Evolutionary conservation across 495 filamentous ascomycete genomes (phyloP).

Genomic region (Trichoderma asperelloides): DNA sequence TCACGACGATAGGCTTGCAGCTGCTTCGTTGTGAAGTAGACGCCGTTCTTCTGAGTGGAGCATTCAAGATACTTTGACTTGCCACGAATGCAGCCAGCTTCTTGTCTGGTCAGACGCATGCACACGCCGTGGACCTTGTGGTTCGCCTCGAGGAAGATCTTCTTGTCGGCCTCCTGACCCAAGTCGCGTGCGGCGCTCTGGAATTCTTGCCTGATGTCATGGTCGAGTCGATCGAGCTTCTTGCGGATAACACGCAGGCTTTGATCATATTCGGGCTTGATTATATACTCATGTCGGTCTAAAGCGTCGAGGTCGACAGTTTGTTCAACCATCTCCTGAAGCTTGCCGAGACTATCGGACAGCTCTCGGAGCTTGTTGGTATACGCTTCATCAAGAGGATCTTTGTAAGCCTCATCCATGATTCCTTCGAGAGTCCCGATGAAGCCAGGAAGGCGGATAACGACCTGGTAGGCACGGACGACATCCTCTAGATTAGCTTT

Average conservation of each 20-base stretch:
- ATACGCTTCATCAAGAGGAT: conserved; percentile 80
- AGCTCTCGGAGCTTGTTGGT: conserved; percentile 69
- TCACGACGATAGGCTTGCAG: conserved; percentile 79
- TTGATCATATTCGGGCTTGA: conserved; percentile 98
- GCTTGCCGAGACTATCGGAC: conserved; percentile 69
- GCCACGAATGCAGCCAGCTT: conserved; percentile 87
- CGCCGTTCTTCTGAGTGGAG: conserved; percentile 97
- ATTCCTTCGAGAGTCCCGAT: conserved; percentile 81
- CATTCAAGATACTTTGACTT: conserved; percentile 87
- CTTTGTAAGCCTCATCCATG: conserved; percentile 91
- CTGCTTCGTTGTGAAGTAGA: conserved; percentile 90
- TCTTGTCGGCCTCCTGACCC: conserved; percentile 93
- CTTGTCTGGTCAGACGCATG: conserved; percentile 84
- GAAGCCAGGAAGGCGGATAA: conserved; percentile 84
- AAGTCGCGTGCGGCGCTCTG: conserved; percentile 67
- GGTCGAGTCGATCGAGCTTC: conserved; percentile 75
- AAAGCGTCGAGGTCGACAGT: conserved; percentile 94
- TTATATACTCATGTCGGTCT: conserved; percentile 96
- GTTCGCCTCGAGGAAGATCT: conserved; percentile 86
- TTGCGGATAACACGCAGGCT: conserved; percentile 77
- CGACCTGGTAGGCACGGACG: conserved; percentile 87
- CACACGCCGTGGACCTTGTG: conserved; percentile 95
- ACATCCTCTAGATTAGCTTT: conserved; percentile 92
- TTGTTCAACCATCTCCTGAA: conserved; percentile 98
- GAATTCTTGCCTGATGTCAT: conserved; percentile 81